Evolutionary conservation across 2,329 filamentous ascomycete species (phyloP).

Genomic region (Claviceps digitariae): DNA sequence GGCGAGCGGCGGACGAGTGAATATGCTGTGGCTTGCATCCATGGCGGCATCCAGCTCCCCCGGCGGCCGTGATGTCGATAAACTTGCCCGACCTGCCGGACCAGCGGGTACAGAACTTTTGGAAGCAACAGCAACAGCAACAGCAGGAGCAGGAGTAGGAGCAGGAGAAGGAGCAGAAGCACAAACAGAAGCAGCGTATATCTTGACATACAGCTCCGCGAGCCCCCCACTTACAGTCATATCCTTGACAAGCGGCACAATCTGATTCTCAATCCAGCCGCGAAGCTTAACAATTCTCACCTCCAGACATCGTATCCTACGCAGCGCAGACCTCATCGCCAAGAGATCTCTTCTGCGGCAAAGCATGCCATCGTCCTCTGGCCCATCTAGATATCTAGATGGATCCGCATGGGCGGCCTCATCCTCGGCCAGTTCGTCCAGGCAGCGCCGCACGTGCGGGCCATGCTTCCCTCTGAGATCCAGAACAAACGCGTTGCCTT

Average conservation of each 20-base stretch:
- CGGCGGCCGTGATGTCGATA: not conserved
- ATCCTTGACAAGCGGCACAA: constrained; percentile 18
- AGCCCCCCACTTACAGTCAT: constrained; percentile 20
- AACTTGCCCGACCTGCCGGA: not conserved
- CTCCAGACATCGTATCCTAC: constrained; percentile 15
- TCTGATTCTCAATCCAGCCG: constrained; percentile 16
- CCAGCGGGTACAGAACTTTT: not conserved
- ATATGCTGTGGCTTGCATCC: constrained; percentile 4
- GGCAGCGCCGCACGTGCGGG: constrained; percentile 13
- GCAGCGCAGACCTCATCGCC: constrained; percentile 12
- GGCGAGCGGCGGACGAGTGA: constrained; percentile 17
- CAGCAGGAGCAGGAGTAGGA: not conserved
- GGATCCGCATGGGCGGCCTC: not conserved
- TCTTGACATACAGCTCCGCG: constrained; percentile 10
- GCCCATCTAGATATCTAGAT: not conserved
- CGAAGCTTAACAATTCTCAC: constrained; percentile 18
- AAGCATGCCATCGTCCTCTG: constrained; percentile 7
- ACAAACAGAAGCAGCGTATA: not conserved
- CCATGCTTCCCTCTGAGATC: constrained; percentile 16
- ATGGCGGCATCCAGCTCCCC: not conserved
- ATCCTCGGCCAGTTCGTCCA: constrained; percentile 9
- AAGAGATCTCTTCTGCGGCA: constrained; percentile 9
- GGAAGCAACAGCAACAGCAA: not conserved
- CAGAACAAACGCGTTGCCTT: constrained; percentile 18
- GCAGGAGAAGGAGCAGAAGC: no score